Base-by-base conservation (phyloP, 2,329 filamentous ascomycete species). In the Botryotinia calthae region DNA sequence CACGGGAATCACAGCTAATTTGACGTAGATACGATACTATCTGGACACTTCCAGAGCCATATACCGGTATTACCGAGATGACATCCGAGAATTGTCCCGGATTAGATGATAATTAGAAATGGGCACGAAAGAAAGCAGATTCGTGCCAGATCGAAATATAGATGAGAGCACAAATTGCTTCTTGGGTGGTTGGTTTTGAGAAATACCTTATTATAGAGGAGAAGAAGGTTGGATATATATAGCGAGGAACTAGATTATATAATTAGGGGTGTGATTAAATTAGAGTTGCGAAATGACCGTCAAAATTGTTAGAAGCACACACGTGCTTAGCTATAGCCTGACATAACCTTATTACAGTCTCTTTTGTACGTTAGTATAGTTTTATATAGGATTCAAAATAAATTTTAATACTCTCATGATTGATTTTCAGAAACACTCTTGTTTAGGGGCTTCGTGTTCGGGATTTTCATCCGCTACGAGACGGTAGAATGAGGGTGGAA, bases 1-100 rank as follows among this genome's bases (percentile, higher is more conserved):
- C 8, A 28, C n/a, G 46, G 61, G 44, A 58, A 22, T 40, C 10
- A 34, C 42, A 44, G 44, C 31, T 34, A 28, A 70, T 71, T 14
- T 71, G 72, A 64, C 31, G 14, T 64, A 83, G 82, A 2, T 90
- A 82, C 69, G 82, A 90, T 76, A 76, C 88, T 25, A 89, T 90
- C 74, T 90, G 88, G 88, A 87, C 85, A 0, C 83, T 87, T 75
- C 86, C 86, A 4, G 81, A 81, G 2, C 83, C 85, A 6, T 90
- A 89, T 77, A 80, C 76, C 1, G 74, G 79, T 25, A 85, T 90
- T 67, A 84, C 48, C 25, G 25, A 80, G 0, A 79, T 82, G 40
- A 84, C 83, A 0, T 86, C 84, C 9, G 87, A 90, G 80, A 79
- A 84, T 66, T 89, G 88, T 72, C 83, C 86, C 0, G 87, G 87